These are phyloP conservation scores for Apodospora peruviana DNA, from an alignment of 495 filamentous ascomycete species.

Conservation along the genomic window DNA sequence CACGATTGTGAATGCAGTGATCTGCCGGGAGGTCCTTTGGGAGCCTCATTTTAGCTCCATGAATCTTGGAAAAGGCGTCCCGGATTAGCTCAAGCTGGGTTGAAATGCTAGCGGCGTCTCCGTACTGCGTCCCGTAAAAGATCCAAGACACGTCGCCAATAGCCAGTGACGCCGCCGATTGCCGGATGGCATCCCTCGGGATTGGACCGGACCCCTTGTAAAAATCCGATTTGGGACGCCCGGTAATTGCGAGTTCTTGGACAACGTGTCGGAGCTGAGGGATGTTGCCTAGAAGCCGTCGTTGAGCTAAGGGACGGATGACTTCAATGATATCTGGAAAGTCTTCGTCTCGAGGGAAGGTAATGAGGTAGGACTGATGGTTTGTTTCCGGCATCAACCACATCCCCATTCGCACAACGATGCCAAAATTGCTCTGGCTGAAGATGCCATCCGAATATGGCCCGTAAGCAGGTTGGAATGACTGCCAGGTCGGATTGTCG, in stretches of 20 bases:
- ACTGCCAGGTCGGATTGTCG: conserved; percentile 40
- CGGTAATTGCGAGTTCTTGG: conserved; percentile 40
- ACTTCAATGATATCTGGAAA: conserved; percentile 47
- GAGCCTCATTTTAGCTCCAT: conserved; percentile 36
- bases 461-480: conserved; percentile 49
- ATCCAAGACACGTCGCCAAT: conserved; percentile 41
- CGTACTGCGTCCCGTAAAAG: conserved; percentile 51
- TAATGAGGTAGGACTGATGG: conserved; percentile 46
- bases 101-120: conserved; percentile 33
- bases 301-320: conserved; percentile 43
- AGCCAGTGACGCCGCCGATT: conserved; percentile 22
- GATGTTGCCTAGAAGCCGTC: conserved; percentile 47
- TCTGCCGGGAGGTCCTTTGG: conserved; percentile 25
- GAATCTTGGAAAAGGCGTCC: conserved; percentile 33
- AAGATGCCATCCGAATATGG: conserved; percentile 53
- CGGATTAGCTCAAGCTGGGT: conserved; percentile 39
- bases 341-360: conserved; percentile 44
- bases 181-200: conserved; percentile 28
- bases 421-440: conserved; percentile 50
- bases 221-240: conserved; percentile 28
- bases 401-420: conserved; percentile 53
- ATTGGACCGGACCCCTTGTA: conserved; percentile 19
- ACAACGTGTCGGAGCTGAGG: conserved; percentile 46
- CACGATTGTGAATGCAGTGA: conserved; percentile 24
- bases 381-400: conserved; percentile 43